These are phyloP conservation scores for Spinacia oleracea DNA, from an alignment of 179 eudicot species.

Conservation along the genomic window DNA sequence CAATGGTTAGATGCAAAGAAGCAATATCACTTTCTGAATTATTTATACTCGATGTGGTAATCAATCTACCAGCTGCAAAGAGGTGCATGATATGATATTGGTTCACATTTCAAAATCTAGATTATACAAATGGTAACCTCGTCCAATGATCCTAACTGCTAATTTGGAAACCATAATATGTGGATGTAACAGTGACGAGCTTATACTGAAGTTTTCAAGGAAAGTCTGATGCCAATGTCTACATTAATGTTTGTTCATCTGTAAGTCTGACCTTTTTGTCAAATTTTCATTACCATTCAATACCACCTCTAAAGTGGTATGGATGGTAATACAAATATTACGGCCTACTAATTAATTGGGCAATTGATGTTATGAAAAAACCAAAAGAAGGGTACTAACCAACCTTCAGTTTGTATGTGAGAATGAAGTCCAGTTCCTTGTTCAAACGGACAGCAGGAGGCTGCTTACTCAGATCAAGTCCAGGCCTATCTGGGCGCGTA, in stretches of 20 bases:
- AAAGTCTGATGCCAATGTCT: background rate
- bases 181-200: background rate
- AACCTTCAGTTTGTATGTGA: conserved; percentile 93
- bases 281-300: background rate
- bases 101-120: background rate
- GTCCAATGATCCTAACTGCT: background rate
- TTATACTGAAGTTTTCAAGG: background rate
- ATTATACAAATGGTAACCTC: background rate
- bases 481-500: conserved; percentile 94
- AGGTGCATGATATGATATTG: background rate
- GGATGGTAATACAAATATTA: background rate
- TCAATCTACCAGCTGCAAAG: background rate
- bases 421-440: conserved; percentile 81
- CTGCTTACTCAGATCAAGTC: conserved; percentile 91
- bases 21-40: background rate
- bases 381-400: conserved; percentile 6
- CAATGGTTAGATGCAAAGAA: background rate
- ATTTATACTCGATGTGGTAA: background rate
- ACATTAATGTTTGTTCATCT: background rate
- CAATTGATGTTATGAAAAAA: background rate
- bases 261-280: background rate
- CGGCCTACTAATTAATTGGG: background rate
- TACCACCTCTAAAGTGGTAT: background rate
- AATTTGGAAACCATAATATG: background rate
- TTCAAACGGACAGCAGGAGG: conserved; percentile 98